A percentile compares a stretch with the other conserved stretches of the same genome.
Conservation (phyloP, 2,329 filamentous ascomycete species). For the Neonectria coccinea region DNA sequence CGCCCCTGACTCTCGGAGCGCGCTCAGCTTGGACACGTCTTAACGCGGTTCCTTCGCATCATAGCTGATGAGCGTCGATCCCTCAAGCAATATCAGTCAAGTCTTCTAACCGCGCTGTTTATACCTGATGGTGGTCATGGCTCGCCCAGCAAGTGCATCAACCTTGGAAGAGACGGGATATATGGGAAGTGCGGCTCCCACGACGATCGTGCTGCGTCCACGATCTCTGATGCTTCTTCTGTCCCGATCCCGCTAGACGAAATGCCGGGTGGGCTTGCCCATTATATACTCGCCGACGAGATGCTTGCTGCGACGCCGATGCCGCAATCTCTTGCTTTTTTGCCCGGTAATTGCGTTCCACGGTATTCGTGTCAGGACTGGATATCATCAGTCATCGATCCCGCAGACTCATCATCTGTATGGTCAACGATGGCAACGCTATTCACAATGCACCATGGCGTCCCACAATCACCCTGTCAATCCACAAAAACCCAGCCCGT, state of each 20-base stretch:
- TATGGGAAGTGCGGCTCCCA: conserved; percentile 10
- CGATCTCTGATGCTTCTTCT: conserved; percentile 8
- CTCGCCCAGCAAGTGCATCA: conserved; percentile 1
- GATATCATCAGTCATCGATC: conserved; percentile 29
- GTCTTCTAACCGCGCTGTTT: conserved; percentile 12
- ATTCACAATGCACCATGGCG: conserved; percentile 21
- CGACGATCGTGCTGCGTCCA: conserved; percentile 1
- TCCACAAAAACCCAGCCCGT: conserved; percentile 33
- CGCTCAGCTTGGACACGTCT: conserved; percentile 5
- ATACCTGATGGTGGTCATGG: conserved; percentile 19
- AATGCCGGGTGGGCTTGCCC: conserved; percentile 15
- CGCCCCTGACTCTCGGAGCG: conserved; percentile 7
- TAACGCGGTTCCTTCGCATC: conserved; percentile 20
- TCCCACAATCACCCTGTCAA: conserved; percentile 27
- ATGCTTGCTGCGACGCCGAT: conserved; percentile 1
- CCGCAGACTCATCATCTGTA: conserved; percentile 22
- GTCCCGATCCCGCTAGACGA: not conserved
- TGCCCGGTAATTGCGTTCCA: conserved; percentile 23
- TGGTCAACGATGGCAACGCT: conserved; percentile 23
- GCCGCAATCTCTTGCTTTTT: conserved; percentile 12
- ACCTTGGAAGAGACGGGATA: conserved; percentile 5
- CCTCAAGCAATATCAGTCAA: conserved; percentile 21
- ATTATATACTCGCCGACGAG: conserved; percentile 19
- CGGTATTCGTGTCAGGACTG: conserved; percentile 14
- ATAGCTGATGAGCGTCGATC: conserved; percentile 11